Evolutionary conservation across 2,329 filamentous ascomycete genomes (phyloP).

Genomic region (Aureobasidium subglaciale): DNA sequence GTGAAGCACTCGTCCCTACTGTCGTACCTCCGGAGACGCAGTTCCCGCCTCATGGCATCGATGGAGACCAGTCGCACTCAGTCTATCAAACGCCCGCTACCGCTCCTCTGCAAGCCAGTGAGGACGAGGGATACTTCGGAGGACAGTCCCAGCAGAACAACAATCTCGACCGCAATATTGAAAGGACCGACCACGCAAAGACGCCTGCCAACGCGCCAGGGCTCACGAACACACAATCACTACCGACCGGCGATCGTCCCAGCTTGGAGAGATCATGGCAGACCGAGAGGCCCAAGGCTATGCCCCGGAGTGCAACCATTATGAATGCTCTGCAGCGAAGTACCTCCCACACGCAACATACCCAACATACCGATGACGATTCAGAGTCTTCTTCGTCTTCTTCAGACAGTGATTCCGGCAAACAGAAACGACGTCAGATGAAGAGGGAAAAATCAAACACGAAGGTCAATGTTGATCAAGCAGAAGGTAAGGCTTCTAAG

Average conservation of each 20-base stretch:
- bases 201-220: not conserved
- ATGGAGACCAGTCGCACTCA: not conserved
- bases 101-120: not conserved
- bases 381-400: not conserved
- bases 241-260: not conserved
- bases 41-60: not conserved
- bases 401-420: not conserved
- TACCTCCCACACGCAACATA: not conserved
- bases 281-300: constrained; percentile 8
- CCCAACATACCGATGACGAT: not conserved
- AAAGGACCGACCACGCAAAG: constrained; percentile 1
- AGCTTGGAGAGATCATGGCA: constrained; percentile 12
- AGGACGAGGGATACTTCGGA: not conserved
- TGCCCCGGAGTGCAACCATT: constrained; percentile 6
- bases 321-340: constrained; percentile 1
- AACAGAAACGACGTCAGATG: constrained; percentile 11
- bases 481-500: constrained; percentile 58
- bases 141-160: not conserved
- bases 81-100: not conserved
- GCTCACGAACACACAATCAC: not conserved
- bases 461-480: constrained; percentile 54
- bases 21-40: constrained; percentile 11
- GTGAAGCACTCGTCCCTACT: not conserved
- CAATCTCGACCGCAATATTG: not conserved
- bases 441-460: constrained; percentile 33